These are phyloP conservation scores for Artemisia argyi DNA, from an alignment of 129 eudicot genomes.

Conservation along the genomic window DNA sequence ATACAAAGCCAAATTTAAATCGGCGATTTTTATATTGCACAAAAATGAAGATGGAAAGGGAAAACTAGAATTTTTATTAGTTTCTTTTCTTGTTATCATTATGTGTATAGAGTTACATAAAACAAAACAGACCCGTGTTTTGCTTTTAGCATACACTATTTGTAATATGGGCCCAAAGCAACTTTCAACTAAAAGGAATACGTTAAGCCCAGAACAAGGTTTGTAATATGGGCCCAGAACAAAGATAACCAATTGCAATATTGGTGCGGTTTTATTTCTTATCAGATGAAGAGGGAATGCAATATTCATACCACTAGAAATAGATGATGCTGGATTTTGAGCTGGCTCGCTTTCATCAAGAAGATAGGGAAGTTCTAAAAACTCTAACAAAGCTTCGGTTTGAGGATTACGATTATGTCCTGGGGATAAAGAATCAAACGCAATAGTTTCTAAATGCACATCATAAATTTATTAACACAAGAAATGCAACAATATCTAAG, in stretches of 20 bases:
- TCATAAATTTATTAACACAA: background rate
- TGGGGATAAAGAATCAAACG: conserved; percentile 22
- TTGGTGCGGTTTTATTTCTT: too few relatives aligned
- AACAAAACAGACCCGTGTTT: too few relatives aligned
- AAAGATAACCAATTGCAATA: too few relatives aligned
- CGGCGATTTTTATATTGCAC: background rate
- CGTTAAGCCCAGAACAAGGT: too few relatives aligned
- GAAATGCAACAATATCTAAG: background rate
- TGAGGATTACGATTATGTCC: conserved; percentile 81
- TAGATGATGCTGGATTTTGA: conserved; percentile 37
- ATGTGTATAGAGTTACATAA: too few relatives aligned
- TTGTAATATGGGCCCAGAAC: too few relatives aligned
- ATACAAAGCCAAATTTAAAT: background rate
- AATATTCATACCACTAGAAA: conserved; percentile 47
- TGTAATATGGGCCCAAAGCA: too few relatives aligned
- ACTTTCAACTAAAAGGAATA: too few relatives aligned
- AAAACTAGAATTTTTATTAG: background rate
- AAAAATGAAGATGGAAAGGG: background rate
- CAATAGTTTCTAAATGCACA: background rate
- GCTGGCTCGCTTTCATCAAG: conserved; percentile 50
- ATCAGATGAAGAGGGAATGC: background rate
- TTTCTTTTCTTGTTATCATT: too few relatives aligned
- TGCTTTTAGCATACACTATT: too few relatives aligned
- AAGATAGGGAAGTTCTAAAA: conserved; percentile 69
- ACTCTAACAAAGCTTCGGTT: conserved; percentile 66